These are phyloP conservation scores for Kokia cookei DNA, from an alignment of 441 rosid genomes.

Conservation along the genomic window DNA sequence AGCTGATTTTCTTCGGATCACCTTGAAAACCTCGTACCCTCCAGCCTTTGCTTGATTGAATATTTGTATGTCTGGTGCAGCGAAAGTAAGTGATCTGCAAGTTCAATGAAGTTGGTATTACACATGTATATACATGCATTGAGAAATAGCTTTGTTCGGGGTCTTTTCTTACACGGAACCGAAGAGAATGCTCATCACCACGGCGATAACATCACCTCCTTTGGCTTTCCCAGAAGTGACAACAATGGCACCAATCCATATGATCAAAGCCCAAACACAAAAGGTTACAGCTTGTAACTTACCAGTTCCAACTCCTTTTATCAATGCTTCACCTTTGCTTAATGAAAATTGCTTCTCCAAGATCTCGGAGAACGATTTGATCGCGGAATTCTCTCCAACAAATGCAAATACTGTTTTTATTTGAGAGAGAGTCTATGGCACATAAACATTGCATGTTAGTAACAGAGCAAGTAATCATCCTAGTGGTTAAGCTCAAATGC, in stretches of 20 bases:
- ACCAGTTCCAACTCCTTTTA: conserved; percentile 63
- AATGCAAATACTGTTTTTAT: conserved; percentile 63
- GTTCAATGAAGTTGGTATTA: background rate
- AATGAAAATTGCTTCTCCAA: conserved; percentile 34
- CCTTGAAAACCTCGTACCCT: conserved; percentile 47
- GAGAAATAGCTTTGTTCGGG: background rate
- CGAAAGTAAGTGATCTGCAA: conserved; percentile 54
- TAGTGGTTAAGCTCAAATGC: background rate
- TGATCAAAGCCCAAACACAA: conserved; percentile 51
- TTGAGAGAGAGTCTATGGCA: conserved; percentile 42
- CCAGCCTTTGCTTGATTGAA: conserved; percentile 65
- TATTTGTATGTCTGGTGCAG: conserved; percentile 63
- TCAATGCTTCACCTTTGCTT: conserved; percentile 46
- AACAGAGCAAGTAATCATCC: background rate
- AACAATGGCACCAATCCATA: conserved; percentile 50
- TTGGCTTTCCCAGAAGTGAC: conserved; percentile 30
- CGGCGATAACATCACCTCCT: conserved; percentile 49
- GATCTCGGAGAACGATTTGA: conserved; percentile 36
- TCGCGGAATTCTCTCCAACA: conserved; percentile 40
- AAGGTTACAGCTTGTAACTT: conserved; percentile 52
- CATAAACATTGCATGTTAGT: background rate
- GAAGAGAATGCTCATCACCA: conserved; percentile 55
- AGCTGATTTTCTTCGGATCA: conserved; percentile 37
- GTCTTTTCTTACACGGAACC: conserved; percentile 39
- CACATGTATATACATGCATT: background rate